Conservation (phyloP, 345 rosid genomes). For the Geranium rotundifolium region DNA sequence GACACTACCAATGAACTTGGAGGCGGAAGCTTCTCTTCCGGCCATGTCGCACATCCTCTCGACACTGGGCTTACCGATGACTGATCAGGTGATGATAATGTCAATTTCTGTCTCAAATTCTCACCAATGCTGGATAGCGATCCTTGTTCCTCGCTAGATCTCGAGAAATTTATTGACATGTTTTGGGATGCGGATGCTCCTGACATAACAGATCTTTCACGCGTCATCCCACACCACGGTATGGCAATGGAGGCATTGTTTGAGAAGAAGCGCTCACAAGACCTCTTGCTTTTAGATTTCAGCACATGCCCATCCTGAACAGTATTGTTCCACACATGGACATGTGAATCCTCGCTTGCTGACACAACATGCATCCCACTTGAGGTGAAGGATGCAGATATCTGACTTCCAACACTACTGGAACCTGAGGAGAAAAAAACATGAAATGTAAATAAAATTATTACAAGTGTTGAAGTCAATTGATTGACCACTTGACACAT, state of each 20-base stretch:
- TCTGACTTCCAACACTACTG: constrained; percentile 39
- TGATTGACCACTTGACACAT: too few relatives aligned
- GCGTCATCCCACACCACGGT: constrained; percentile 50
- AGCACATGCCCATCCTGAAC: constrained; percentile 27
- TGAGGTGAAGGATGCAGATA: constrained; percentile 51
- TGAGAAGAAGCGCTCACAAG: constrained; percentile 62
- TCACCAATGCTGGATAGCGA: background rate
- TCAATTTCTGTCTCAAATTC: constrained; percentile 20
- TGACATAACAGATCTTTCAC: constrained; percentile 9
- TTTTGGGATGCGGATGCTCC: background rate
- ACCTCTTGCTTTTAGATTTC: constrained; percentile 27
- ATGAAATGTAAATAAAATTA: too few relatives aligned
- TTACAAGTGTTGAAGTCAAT: too few relatives aligned
- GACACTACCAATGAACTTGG: constrained; percentile 23
- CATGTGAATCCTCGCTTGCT: constrained; percentile 48
- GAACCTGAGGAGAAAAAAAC: constrained; percentile 15
- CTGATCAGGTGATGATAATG: constrained; percentile 34
- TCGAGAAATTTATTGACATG: background rate
- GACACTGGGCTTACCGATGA: constrained; percentile 35
- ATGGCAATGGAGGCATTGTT: constrained; percentile 47
- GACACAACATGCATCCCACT: constrained; percentile 69
- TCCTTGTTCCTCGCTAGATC: too few relatives aligned
- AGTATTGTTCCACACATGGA: constrained; percentile 58
- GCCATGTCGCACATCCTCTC: constrained; percentile 66
- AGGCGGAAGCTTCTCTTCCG: constrained; percentile 58